These are phyloP conservation scores for Daldinia concentrica DNA, from an alignment of 495 filamentous ascomycete species.

Conservation along the genomic window DNA sequence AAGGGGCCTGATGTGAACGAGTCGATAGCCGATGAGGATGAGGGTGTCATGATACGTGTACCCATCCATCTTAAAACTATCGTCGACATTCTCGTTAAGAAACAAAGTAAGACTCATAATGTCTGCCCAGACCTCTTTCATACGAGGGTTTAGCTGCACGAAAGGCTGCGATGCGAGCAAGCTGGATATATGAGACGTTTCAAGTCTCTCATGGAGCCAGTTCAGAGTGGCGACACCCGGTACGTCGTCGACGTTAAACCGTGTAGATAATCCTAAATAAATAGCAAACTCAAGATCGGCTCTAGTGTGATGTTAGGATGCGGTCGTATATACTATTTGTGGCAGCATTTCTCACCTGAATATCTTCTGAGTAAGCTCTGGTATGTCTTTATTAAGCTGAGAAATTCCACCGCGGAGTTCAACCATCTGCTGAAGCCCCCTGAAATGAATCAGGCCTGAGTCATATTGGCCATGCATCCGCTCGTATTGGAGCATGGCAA, in stretches of 20 bases:
- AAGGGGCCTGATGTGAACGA: not conserved
- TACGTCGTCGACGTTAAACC: not conserved
- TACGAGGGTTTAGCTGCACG: not conserved
- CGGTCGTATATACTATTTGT: too few relatives aligned
- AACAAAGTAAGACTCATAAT: not conserved
- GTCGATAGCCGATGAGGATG: not conserved
- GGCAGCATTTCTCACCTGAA: not conserved
- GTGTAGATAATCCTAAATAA: not conserved
- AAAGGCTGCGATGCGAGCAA: not conserved
- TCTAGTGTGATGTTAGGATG: not conserved
- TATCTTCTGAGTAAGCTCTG: not conserved
- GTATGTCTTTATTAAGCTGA: not conserved
- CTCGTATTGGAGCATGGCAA: not conserved
- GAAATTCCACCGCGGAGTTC: not conserved
- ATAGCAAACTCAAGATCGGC: not conserved
- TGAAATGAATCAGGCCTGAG: not conserved
- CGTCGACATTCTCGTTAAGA: not conserved
- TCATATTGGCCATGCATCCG: not conserved
- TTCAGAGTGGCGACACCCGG: not conserved
- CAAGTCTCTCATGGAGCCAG: not conserved
- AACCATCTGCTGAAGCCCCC: not conserved
- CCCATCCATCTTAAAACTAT: not conserved
- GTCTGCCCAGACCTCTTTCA: not conserved
- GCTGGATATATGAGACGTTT: not conserved
- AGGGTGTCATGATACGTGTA: constrained; percentile 1